Evolutionary conservation across 495 filamentous ascomycete genomes (phyloP).

Genomic region (Penicillium goetzii): DNA sequence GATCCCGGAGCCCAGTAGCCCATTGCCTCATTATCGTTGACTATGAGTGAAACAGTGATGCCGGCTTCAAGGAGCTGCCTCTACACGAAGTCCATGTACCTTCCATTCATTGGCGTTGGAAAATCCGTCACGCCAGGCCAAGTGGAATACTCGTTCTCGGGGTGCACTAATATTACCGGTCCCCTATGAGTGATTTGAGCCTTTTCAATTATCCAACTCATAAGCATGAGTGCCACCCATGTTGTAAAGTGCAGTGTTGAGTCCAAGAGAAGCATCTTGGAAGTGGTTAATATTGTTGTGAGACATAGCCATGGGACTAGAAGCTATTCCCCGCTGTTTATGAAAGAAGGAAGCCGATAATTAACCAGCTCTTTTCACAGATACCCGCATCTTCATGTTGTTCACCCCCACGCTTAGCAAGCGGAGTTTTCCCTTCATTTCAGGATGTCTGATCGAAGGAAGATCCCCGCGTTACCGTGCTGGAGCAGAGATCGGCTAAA

Average conservation of each 20-base stretch:
- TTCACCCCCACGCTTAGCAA: not conserved
- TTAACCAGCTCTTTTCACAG: not conserved
- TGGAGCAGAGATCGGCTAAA: constrained; percentile 6
- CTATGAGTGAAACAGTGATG: constrained; percentile 69
- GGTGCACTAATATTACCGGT: constrained; percentile 70
- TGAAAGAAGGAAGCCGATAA: not conserved
- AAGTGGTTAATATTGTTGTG: not conserved
- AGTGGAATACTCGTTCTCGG: constrained; percentile 67
- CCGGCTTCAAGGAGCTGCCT: constrained; percentile 62
- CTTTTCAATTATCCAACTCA: constrained; percentile 62
- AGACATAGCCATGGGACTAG: not conserved
- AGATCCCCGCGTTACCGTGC: not conserved
- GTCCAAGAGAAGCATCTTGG: not conserved
- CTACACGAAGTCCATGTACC: constrained; percentile 66
- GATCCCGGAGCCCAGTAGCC: constrained; percentile 65
- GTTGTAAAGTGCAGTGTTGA: not conserved
- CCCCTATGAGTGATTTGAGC: constrained; percentile 75
- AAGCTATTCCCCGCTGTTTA: not conserved
- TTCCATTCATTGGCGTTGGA: constrained; percentile 45
- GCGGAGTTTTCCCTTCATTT: not conserved
- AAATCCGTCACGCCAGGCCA: constrained; percentile 40
- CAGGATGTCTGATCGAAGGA: constrained; percentile 13
- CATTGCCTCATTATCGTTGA: constrained; percentile 60
- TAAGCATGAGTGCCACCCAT: constrained; percentile 11
- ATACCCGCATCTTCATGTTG: not conserved